These are phyloP conservation scores for Ambrosiella cleistominuta DNA, from an alignment of 2,329 filamentous ascomycete genomes.

Conservation along the genomic window DNA sequence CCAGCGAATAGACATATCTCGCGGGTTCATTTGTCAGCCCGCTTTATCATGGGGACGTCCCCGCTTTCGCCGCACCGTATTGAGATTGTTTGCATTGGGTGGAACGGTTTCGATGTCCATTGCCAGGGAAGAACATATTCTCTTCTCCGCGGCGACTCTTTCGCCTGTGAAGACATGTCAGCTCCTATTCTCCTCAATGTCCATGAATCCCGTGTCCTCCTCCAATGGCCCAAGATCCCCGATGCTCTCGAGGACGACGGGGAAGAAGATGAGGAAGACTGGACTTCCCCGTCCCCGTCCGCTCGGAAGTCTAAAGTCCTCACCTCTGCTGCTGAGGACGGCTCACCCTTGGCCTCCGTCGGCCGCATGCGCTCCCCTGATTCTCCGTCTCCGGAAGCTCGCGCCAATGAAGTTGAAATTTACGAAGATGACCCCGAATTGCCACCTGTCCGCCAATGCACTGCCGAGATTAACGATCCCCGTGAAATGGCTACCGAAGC, in stretches of 20 bases:
- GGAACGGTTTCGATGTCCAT: slow-evolving; percentile 89
- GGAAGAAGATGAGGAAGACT: slow-evolving; percentile 24
- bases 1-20: slow-evolving; percentile 86
- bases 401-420: slow-evolving; percentile 39
- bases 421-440: slow-evolving; percentile 47
- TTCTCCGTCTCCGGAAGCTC: slow-evolving; percentile 22
- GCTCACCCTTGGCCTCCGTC: slow-evolving; percentile 2
- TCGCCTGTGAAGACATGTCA: slow-evolving; percentile 73
- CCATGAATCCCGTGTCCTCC: slow-evolving; percentile 73
- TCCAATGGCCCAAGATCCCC: slow-evolving; percentile 59
- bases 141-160: slow-evolving; percentile 71
- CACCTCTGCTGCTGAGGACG: background rate
- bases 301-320: background rate
- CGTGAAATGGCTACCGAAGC: slow-evolving; percentile 27
- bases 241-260: slow-evolving; percentile 7
- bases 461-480: slow-evolving; percentile 1
- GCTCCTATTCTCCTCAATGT: slow-evolving; percentile 91
- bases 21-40: slow-evolving; percentile 77
- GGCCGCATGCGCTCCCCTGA: slow-evolving; percentile 6
- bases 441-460: slow-evolving; percentile 17
- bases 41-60: slow-evolving; percentile 56
- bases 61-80: slow-evolving; percentile 54
- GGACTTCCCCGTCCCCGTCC: slow-evolving; percentile 32
- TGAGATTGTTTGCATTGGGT: slow-evolving; percentile 80
- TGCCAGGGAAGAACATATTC: slow-evolving; percentile 80